These are phyloP conservation scores for Botrytis byssoidea DNA, from an alignment of 2,329 filamentous ascomycete species.

Conservation along the genomic window DNA sequence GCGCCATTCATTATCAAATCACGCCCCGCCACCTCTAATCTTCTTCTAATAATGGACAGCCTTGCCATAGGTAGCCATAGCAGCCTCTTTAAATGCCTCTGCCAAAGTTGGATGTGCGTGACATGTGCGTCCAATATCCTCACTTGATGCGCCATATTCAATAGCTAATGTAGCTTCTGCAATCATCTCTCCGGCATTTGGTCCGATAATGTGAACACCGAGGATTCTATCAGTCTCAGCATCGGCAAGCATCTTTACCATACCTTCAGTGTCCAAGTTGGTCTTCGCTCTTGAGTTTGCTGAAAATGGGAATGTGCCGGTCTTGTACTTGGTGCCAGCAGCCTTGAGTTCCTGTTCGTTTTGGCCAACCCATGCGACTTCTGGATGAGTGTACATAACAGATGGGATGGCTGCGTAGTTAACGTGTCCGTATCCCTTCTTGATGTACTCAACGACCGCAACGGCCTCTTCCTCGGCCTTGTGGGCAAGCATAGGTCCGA, in stretches of 20 bases:
- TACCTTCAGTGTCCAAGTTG: slow-evolving; percentile 90
- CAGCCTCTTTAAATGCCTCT: slow-evolving; percentile 99
- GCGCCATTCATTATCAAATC: slow-evolving; percentile 12
- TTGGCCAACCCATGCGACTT: slow-evolving; percentile 98
- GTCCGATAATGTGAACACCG: slow-evolving; percentile 93
- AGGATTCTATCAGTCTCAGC: slow-evolving; percentile 94
- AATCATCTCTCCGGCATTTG: slow-evolving; percentile 99
- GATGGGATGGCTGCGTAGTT: slow-evolving; percentile 98
- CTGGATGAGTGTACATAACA: slow-evolving; percentile 99
- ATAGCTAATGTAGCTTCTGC: slow-evolving; percentile 92
- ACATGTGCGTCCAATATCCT: slow-evolving; percentile 92
- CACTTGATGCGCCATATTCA: slow-evolving; percentile 92
- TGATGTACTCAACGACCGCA: slow-evolving; percentile 93
- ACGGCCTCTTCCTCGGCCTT: slow-evolving; percentile 99
- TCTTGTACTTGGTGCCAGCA: slow-evolving; percentile 84
- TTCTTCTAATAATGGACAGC: slow-evolving; percentile 83
- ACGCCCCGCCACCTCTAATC: background rate
- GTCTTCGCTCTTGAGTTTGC: slow-evolving; percentile 99
- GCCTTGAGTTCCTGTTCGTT: slow-evolving; percentile 95
- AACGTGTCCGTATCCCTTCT: slow-evolving; percentile 96
- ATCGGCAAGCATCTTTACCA: slow-evolving; percentile 97
- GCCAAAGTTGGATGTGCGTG: slow-evolving; percentile 86
- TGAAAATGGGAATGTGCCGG: slow-evolving; percentile 93
- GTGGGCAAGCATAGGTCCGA: slow-evolving; percentile 98
- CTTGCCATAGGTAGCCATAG: slow-evolving; percentile 95